These are phyloP conservation scores for Trichoderma guizhouense DNA, from an alignment of 2,329 filamentous ascomycete species.

Conservation along the genomic window DNA sequence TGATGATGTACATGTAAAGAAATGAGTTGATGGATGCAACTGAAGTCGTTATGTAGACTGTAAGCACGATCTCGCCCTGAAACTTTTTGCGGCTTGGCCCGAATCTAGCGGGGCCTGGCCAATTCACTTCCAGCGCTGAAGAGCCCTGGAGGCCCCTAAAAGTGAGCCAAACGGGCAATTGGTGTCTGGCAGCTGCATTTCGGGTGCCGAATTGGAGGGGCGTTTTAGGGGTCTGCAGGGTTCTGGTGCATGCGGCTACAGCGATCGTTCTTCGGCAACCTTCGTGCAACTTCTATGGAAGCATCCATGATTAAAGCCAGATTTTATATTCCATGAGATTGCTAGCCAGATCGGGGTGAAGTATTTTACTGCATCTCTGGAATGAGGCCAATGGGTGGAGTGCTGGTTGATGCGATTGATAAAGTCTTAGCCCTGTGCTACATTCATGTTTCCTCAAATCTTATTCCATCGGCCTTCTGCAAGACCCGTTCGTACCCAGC, in stretches of 20 bases:
- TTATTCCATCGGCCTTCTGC: neutral
- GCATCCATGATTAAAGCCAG: neutral
- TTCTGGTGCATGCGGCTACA: neutral
- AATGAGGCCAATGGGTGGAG: neutral
- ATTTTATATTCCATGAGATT: neutral
- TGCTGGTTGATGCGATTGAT: neutral
- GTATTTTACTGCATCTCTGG: neutral
- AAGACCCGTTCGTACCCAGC: neutral
- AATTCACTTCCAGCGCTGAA: neutral
- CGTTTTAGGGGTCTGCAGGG: neutral
- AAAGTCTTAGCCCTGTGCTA: neutral
- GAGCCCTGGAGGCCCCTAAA: neutral
- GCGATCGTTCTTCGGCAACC: neutral
- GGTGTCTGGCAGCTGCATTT: neutral
- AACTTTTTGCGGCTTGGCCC: neutral
- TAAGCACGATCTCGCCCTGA: neutral
- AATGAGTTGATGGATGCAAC: neutral
- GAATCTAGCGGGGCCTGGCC: neutral
- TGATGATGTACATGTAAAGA: neutral
- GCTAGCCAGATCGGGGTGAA: neutral
- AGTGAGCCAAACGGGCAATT: neutral
- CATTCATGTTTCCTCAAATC: too few relatives aligned
- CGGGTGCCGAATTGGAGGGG: neutral
- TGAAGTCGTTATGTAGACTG: neutral
- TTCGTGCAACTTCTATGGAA: neutral